Evolutionary conservation across 805 yeast genomes (phyloP), one percentile per base, ranked within the genome.

Genomic region (Debaryomyces maramus): DNA sequence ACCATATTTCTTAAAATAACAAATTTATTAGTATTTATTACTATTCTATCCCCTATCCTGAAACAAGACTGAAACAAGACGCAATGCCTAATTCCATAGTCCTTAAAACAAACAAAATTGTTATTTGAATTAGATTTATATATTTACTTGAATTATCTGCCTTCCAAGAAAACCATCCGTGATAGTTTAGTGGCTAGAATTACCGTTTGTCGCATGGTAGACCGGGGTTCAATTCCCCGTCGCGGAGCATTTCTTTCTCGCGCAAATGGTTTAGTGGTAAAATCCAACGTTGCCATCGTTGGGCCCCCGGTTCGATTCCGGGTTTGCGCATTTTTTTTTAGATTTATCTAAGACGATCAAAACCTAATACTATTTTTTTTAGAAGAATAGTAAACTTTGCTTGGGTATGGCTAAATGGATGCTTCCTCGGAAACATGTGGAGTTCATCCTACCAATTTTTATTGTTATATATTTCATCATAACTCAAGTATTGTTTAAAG

Each of bases 161-260:
- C n/a, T 14, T 29, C 7, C 32, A 29, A 27, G 16, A 19, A 28
- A 8, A 13, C n/a, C n/a, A 45, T 17, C 41, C 46, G 44, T 36
- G 44, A 40, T 40, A 40, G 44, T 40, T 40, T 40, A 40, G 44
- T 40, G 44, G 48, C 51, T 47, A 47, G 51, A 47, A 47, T 47
- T 46, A 46, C 51, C 51, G 51, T 38, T 47, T 47, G 51, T 47
- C 51, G 51, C 50, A 39, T 46, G 52, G 52, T 46, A 48, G 52
- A 48, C 52, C 52, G 47, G 52, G 52, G 52, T 48, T 48, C 52
- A 48, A 48, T 48, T 48, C 52, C 52, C 52, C 47, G 52, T 47
- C 52, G 44, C 48, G 50, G 52, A 47, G 52, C 36, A 29, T 17
- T 28, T 29, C 28, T 29, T 21, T 29, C 24, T 29, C 15, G 40